These are phyloP conservation scores for Malassezia restricta DNA, from an alignment of 1,284 basidiomycete genomes.

Conservation along the genomic window DNA sequence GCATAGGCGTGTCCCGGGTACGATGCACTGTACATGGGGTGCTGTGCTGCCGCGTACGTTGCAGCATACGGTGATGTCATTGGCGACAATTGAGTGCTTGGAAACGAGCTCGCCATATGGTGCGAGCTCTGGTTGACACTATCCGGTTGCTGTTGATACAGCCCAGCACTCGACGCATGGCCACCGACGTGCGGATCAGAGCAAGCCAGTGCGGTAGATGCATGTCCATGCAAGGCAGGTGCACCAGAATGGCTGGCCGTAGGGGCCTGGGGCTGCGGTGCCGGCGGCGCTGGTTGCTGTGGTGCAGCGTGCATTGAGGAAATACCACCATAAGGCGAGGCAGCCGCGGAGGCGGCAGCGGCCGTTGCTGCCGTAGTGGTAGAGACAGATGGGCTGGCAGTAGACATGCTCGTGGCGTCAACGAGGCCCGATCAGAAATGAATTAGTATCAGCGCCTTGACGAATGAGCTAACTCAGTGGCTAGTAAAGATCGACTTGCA, in stretches of 20 bases:
- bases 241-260: not conserved
- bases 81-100: slow-evolving; percentile 11
- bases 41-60: slow-evolving; percentile 10
- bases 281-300: not conserved
- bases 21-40: slow-evolving; percentile 15
- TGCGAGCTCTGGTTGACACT: slow-evolving; percentile 7
- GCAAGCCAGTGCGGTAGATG: not conserved
- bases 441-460: not conserved
- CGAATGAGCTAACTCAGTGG: not conserved
- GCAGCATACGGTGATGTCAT: slow-evolving; percentile 14
- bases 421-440: not conserved
- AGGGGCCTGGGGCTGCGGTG: no score
- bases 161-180: slow-evolving; percentile 1
- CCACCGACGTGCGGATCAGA: slow-evolving; percentile 12
- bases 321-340: slow-evolving; percentile 4
- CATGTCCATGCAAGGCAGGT: slow-evolving; percentile 11
- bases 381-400: slow-evolving; percentile 15
- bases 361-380: not conserved
- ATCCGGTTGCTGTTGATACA: slow-evolving; percentile 3
- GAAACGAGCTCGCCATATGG: slow-evolving; percentile 12
- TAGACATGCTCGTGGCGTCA: slow-evolving; percentile 10
- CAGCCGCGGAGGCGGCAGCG: no score
- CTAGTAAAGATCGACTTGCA: not conserved
- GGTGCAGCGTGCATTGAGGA: slow-evolving; percentile 10
- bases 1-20: slow-evolving; percentile 14